A percentile compares a stretch with the other conserved stretches of the same genome.
These are phyloP conservation scores for Ustilago xerochloae DNA, from an alignment of 1,284 basidiomycete genomes.

Conservation along the genomic window DNA sequence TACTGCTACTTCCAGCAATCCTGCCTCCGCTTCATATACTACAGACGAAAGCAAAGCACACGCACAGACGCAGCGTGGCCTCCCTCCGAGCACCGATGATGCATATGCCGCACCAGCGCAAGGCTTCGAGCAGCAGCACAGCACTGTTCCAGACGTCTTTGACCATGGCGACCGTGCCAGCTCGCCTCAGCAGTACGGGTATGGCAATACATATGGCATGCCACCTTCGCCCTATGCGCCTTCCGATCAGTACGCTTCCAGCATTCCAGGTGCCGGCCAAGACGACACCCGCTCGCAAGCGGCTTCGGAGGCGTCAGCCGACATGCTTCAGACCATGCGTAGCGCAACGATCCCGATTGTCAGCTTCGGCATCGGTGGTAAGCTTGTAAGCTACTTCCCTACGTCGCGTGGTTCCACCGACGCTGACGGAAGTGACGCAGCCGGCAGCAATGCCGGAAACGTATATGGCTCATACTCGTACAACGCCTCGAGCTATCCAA, in stretches of 20 bases:
- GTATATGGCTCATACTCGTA: constrained; percentile 48
- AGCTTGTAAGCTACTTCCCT: constrained; percentile 63
- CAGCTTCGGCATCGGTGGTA: constrained; percentile 63
- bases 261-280: constrained; percentile 14
- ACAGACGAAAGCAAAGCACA: constrained; percentile 3
- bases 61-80: not conserved
- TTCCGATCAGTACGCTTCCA: constrained; percentile 22
- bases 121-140: not conserved
- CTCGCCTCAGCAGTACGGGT: constrained; percentile 28
- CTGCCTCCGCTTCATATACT: constrained; percentile 10
- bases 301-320: constrained; percentile 27
- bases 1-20: constrained; percentile 7
- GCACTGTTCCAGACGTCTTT: constrained; percentile 21
- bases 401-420: constrained; percentile 15
- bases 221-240: constrained; percentile 35
- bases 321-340: constrained; percentile 55
- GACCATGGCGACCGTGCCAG: constrained; percentile 4
- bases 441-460: not conserved
- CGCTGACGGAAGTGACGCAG: constrained; percentile 6
- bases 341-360: constrained; percentile 57
- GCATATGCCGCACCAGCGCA: not conserved
- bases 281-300: constrained; percentile 23
- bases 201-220: constrained; percentile 12
- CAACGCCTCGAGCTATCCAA: constrained; percentile 37
- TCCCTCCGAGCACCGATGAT: constrained; percentile 1